Evolutionary conservation across 1,139 yeast species (phyloP), one percentile per base, ranked within the genome.

Genomic region (Blastobotrys serpentis): DNA sequence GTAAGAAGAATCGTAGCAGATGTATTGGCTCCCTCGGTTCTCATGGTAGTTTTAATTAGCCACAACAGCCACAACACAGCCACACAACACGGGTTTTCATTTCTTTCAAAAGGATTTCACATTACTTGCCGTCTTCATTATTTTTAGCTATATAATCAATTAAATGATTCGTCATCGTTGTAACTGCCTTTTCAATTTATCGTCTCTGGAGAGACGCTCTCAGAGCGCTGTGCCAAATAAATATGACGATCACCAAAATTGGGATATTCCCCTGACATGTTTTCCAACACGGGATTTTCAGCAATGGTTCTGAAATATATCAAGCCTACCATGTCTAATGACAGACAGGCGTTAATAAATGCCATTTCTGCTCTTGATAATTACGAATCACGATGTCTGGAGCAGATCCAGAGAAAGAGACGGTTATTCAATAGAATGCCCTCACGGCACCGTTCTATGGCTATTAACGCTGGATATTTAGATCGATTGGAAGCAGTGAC

Each of bases 391-490:
- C 22, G 40, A 8, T 18, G 23, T n/a, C n/a, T 36, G n/a, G 40
- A 36, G 13, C 40, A 36, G 16, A 19, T 78, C 47, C 77, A 74
- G 39, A 65, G 77, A 44, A 71, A 79, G 44, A 67, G 76, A 19
- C 66, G 65, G 37, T 54, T 78, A 39, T 78, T 74, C 62, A 73
- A 73, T 49, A 59, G 72, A 58, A 71, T 81, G 77, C 65, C 77
- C 3, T 73, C 78, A 72, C 69, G 77, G 49, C 86, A 82, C 56
- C 84, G 79, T 56, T 67, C 71, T 26, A 57, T 79, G 32, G 78
- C 81, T 38, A 73, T 73, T 18, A 71, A 76, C 14, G 73, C 75
- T 2, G 84, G 85, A 0, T 86, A 85, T 64, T 59, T 74, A 21
- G 67, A 72, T 18, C 82, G 83, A 54, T 63, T 85, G 33, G 65